A percentile compares a stretch with the other conserved stretches of the same genome.
phyloP scores from a whole-genome alignment of 192 early-diverging fungal genomes.

The Cetraspora pellucida region DNA sequence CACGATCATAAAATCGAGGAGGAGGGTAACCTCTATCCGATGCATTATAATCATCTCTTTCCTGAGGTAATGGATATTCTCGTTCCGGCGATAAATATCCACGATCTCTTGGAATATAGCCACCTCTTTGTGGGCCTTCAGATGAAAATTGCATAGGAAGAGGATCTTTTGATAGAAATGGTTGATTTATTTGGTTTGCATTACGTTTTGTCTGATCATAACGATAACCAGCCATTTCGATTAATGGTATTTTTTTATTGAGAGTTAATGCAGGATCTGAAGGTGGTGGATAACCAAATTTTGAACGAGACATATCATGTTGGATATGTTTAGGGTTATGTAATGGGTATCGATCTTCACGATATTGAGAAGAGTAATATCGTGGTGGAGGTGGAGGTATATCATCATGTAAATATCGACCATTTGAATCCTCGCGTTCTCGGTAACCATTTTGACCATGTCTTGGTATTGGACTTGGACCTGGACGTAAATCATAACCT shows the following conservation, averaged over 20 bases:
- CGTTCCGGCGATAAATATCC: slow-evolving; percentile 21
- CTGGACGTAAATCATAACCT: not conserved
- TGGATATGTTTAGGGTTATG: not conserved
- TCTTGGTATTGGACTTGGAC: slow-evolving; percentile 4
- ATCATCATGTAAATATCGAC: not conserved
- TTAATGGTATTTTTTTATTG: slow-evolving; percentile 20
- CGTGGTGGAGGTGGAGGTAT: not conserved
- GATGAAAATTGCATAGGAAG: not conserved
- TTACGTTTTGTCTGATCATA: slow-evolving; percentile 28
- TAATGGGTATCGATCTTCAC: slow-evolving; percentile 6
- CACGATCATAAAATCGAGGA: not conserved
- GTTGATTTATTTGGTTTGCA: slow-evolving; percentile 6
- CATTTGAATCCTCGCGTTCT: not conserved
- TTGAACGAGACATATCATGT: slow-evolving; percentile 14
- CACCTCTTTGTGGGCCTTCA: not conserved
- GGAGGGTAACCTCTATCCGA: not conserved
- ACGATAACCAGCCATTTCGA: slow-evolving; percentile 32
- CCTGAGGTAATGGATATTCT: not conserved
- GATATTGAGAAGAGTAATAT: not conserved
- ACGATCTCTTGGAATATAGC: not conserved
- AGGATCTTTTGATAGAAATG: not conserved
- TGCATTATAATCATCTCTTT: not conserved
- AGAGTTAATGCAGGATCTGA: not conserved
- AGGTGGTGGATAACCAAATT: slow-evolving; percentile 15
- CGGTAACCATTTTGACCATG: slow-evolving; percentile 23